phyloP scores from a whole-genome alignment of 108 stramenopile genomes.

The Cyclotella sp. region DNA sequence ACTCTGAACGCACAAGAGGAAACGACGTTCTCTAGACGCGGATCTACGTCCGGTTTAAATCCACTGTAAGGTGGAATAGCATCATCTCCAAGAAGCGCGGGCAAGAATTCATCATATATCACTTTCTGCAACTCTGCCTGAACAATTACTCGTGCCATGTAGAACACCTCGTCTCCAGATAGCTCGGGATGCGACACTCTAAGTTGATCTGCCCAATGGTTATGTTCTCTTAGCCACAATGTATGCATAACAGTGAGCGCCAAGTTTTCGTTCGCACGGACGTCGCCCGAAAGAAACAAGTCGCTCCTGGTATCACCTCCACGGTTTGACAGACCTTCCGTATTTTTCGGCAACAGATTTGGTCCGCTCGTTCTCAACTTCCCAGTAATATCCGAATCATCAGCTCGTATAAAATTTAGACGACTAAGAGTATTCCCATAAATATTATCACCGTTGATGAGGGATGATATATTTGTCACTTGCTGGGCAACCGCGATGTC shows the following conservation, averaged over 20 bases:
- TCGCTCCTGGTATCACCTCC: constrained; percentile 29
- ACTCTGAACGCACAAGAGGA: constrained; percentile 38
- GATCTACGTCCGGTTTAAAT: constrained; percentile 25
- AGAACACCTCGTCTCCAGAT: constrained; percentile 34
- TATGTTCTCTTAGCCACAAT: constrained; percentile 53
- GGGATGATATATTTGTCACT: constrained; percentile 8
- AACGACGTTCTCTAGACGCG: constrained; percentile 45
- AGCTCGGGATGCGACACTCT: neutral
- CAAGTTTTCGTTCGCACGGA: constrained; percentile 54
- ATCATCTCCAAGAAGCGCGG: constrained; percentile 43
- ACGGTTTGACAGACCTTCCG: constrained; percentile 25
- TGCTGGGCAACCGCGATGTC: constrained; percentile 7
- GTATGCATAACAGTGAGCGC: constrained; percentile 32
- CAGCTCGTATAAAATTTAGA: constrained; percentile 12
- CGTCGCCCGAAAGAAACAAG: constrained; percentile 51
- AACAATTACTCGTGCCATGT: constrained; percentile 39
- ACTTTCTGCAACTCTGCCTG: constrained; percentile 50
- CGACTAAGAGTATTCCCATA: constrained; percentile 19
- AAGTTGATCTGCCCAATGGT: constrained; percentile 38
- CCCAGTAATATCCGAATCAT: constrained; percentile 17
- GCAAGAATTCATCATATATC: constrained; percentile 47
- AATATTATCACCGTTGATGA: constrained; percentile 13
- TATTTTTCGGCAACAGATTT: constrained; percentile 36
- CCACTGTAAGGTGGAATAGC: constrained; percentile 44
- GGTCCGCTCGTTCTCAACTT: constrained; percentile 15